Base-by-base conservation (phyloP, 2,329 filamentous ascomycete species). In the Xylariaceae sp. region DNA sequence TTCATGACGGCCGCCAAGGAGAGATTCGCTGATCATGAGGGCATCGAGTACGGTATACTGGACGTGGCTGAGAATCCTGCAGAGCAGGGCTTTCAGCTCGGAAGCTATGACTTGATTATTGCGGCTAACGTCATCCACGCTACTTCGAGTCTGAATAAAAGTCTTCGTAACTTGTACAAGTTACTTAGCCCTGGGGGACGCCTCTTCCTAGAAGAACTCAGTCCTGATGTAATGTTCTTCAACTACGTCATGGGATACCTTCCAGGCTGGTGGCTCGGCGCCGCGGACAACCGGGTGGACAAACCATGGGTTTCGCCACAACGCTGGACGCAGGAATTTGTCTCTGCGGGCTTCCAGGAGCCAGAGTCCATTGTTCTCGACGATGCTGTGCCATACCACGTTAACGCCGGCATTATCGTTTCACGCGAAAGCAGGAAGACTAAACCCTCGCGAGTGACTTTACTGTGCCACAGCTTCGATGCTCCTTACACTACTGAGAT, bases 251-350 rank as follows among this genome's bases (percentile, higher is more conserved):
- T 56, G 23, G 44, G 54, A 7, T 26, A 20, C 7, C 45, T 57
- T 20, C 32, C 50, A 3, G 32, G 26, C 2, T 60, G 54, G 55
- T 60, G 55, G 58, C 20, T 45, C n/a, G 58, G 54, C 2, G 45
- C n/a, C 6, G 52, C 42, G 2, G 54, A 60, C 16, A 45, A 40
- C n/a, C 51, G 51, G 14, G 45, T 19, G 2, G 20, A 26, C 40
- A 40, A 48, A 20, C 51, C 50, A 18, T 53, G 20, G 16, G 20
- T 53, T 7, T 43, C 44, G 16, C n/a, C 20, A 14, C 21, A 23
- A 2, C 20, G 37, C 1, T 53, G 50, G 50, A 44, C 47, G 3
- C 18, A 37, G 29, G 44, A 48, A 1, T 40, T 53, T 7, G 32
- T 37, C 21, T 7, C 16, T 18, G 43, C 50, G 12, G 50, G 50